These are phyloP conservation scores for Saccharomyces hybrid DNA, from an alignment of 1,139 yeast species.

Conservation along the genomic window DNA sequence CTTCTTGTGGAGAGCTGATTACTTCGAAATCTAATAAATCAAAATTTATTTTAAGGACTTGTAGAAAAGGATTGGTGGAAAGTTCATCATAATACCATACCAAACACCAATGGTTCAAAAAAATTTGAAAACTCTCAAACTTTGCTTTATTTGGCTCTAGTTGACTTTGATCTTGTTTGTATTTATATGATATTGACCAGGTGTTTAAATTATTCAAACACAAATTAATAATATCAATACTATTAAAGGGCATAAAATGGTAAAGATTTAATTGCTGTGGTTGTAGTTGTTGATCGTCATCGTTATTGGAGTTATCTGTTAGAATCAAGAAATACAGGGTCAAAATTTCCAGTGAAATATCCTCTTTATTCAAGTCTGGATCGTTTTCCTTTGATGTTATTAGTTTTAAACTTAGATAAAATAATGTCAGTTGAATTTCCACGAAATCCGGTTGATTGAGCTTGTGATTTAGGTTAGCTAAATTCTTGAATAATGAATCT, in stretches of 20 bases:
- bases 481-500: slow-evolving; percentile 5
- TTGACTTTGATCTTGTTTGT: slow-evolving; percentile 8
- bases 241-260: slow-evolving; percentile 27
- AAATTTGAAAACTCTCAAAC: slow-evolving; percentile 19
- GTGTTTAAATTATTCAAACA: slow-evolving; percentile 19
- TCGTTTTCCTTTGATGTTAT: not conserved
- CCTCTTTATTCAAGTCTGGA: slow-evolving; percentile 10
- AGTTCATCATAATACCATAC: slow-evolving; percentile 19
- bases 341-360: slow-evolving; percentile 25
- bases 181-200: slow-evolving; percentile 14
- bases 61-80: slow-evolving; percentile 10
- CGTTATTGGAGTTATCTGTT: slow-evolving; percentile 12
- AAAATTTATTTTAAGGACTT: slow-evolving; percentile 11
- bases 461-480: slow-evolving; percentile 3
- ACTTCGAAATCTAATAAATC: slow-evolving; percentile 7
- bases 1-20: not conserved
- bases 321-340: slow-evolving; percentile 25
- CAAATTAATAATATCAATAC: slow-evolving; percentile 20
- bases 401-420: slow-evolving; percentile 19
- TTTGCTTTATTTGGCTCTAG: slow-evolving; percentile 15
- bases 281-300: slow-evolving; percentile 6
- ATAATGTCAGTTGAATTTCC: slow-evolving; percentile 27
- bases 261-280: slow-evolving; percentile 22
- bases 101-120: slow-evolving; percentile 26
- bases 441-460: slow-evolving; percentile 22